Conservation (phyloP, 306 rosid species). For the Senna siamea region DNA sequence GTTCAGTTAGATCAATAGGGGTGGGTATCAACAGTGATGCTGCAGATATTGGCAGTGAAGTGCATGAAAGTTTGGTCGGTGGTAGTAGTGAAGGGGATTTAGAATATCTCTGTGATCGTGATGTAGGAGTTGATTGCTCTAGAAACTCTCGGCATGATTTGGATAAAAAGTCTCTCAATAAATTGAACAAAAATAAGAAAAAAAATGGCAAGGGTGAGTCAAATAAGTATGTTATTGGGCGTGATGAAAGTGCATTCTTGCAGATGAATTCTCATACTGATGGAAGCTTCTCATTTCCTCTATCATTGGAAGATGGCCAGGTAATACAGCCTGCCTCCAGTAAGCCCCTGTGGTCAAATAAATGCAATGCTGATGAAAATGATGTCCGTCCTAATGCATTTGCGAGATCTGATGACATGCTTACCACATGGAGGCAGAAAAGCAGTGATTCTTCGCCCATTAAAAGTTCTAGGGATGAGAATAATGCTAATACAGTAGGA, state of each 20-base stretch:
- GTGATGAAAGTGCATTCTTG: slow-evolving; percentile 40
- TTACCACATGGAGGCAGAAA: slow-evolving; percentile 64
- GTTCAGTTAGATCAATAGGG: slow-evolving; percentile 87
- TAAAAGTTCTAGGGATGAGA: slow-evolving; percentile 67
- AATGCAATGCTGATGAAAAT: slow-evolving; percentile 61
- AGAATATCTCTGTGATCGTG: slow-evolving; percentile 64
- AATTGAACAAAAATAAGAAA: slow-evolving; percentile 53
- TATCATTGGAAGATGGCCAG: slow-evolving; percentile 61
- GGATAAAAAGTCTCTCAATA: slow-evolving; percentile 54
- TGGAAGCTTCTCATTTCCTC: slow-evolving; percentile 80
- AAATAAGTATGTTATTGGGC: slow-evolving; percentile 59
- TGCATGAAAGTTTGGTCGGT: slow-evolving; percentile 77
- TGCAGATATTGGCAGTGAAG: slow-evolving; percentile 81
- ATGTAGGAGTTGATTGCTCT: slow-evolving; percentile 59
- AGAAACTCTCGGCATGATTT: slow-evolving; percentile 52
- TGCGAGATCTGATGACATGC: slow-evolving; percentile 59
- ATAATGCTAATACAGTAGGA: slow-evolving; percentile 53
- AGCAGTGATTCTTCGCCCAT: slow-evolving; percentile 73
- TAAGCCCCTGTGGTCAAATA: slow-evolving; percentile 67
- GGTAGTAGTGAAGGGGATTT: slow-evolving; percentile 80
- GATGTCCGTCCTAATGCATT: slow-evolving; percentile 55
- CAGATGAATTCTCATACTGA: slow-evolving; percentile 58
- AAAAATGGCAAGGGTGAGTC: slow-evolving; percentile 54
- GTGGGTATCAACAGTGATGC: slow-evolving; percentile 85
- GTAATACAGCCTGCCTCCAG: slow-evolving; percentile 56